phyloP scores from a whole-genome alignment of 176 grass and related monocot genomes.

The Triticum aestivum region DNA sequence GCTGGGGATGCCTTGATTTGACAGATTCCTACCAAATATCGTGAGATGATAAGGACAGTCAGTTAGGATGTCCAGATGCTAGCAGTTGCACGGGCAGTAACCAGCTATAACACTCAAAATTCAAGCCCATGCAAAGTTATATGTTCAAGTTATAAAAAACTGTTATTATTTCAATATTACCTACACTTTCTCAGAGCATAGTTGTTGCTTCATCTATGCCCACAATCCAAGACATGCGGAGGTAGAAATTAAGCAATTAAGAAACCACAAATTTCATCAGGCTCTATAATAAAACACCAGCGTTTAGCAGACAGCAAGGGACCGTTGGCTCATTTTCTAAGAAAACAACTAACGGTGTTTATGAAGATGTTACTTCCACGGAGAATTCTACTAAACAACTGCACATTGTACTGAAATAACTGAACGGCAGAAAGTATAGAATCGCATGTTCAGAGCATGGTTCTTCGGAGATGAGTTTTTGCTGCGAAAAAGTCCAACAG shows the following conservation, averaged over 20 bases:
- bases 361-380: not conserved
- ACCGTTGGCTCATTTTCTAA: not conserved
- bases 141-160: not conserved
- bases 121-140: conserved; percentile 5
- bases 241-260: not conserved
- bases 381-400: conserved; percentile 1
- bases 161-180: not conserved
- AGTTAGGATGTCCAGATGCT: conserved; percentile 17
- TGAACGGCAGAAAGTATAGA: not conserved
- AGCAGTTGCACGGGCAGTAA: conserved; percentile 4
- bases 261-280: not conserved
- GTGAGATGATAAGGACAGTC: conserved; percentile 5
- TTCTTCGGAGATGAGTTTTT: not conserved
- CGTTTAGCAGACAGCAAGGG: not conserved
- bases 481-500: not conserved
- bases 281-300: not conserved
- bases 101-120: not conserved
- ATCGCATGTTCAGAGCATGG: not conserved
- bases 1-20: conserved; percentile 94
- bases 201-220: conserved; percentile 8
- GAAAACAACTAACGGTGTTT: not conserved
- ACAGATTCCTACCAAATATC: conserved; percentile 73
- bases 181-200: not conserved
- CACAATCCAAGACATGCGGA: not conserved
- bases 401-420: not conserved